Evolutionary conservation across 768 basidiomycete genomes (phyloP), one percentile per base, ranked within the genome.

Genomic region (Hemileccinum rubropunctum): DNA sequence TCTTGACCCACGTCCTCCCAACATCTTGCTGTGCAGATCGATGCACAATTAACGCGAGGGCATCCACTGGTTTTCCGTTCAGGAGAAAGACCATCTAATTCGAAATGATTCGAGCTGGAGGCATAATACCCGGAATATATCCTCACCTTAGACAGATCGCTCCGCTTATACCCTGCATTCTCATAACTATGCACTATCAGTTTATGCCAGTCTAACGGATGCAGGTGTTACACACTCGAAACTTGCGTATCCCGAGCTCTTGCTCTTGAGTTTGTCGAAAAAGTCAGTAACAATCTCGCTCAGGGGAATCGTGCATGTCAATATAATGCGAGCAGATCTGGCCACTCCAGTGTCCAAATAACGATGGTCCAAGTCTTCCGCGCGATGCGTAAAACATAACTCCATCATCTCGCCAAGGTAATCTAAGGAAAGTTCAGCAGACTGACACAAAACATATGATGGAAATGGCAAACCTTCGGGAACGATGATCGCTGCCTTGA

Each of bases 331-430:
- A 8, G 86, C 72, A 6, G 67, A 67, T 20, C 50, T 43, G 3
- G 60, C 51, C n/a, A 35, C 45, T 18, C 71, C 67, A n/a, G 71
- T 66, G 46, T 95, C 92, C 17, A 98, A 76, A 63, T 95, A 92
- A 28, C 80, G 80, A 69, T 95, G 87, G 34, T 94, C 87, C 45
- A 95, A 68, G 41, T 91, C 82, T 48, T 86, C 82, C 2, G 86
- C 95, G 41, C 97, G 83, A 62, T 90, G 91, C 5, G 80, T 76
- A 65, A 83, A 89, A 64, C 94, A 97, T 1, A 98, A 78, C 35
- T 91, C 88, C 88, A 98, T 95, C 87, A 99, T 94, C 39, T 88
- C 87, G 8, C 95, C 95, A 30, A 97, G 84, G 64, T 93, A 95
- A 54, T 91, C 93, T 93, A 57, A 26, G 41, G 42, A 53, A 45